Evolutionary conservation across 2,329 filamentous ascomycete genomes (phyloP).

Genomic region (Talaromyces sp.): DNA sequence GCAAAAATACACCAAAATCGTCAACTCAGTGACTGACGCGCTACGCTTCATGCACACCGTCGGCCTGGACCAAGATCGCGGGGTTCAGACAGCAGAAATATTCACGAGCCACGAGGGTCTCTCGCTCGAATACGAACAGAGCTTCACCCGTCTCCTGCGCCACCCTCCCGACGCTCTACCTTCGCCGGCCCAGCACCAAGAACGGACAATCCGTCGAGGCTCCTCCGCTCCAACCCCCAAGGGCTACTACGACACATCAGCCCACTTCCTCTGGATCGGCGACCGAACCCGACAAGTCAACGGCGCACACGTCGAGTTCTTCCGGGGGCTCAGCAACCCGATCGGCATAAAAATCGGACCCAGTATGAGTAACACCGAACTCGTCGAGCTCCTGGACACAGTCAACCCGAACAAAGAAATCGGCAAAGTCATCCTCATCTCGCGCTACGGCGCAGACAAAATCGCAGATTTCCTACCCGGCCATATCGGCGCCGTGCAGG

Average conservation of each 20-base stretch:
- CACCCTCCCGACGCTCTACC: constrained; percentile 48
- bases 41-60: constrained; percentile 92
- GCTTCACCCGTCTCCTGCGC: constrained; percentile 69
- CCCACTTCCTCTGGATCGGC: constrained; percentile 97
- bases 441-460: constrained; percentile 78
- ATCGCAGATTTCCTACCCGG: constrained; percentile 69
- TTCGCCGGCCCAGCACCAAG: constrained; percentile 14
- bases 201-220: constrained; percentile 21
- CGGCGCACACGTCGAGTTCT: constrained; percentile 93
- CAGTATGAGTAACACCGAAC: constrained; percentile 68
- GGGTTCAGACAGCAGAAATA: constrained; percentile 86
- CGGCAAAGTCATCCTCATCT: constrained; percentile 94
- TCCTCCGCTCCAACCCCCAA: constrained; percentile 34
- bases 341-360: constrained; percentile 96
- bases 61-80: constrained; percentile 76
- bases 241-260: constrained; percentile 87
- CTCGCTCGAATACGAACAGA: constrained; percentile 88
- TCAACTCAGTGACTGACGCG: constrained; percentile 80
- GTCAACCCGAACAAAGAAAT: constrained; percentile 78
- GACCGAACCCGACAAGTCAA: constrained; percentile 92
- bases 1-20: constrained; percentile 78
- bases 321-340: constrained; percentile 91
- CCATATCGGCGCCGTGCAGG: constrained; percentile 85
- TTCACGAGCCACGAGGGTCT: constrained; percentile 95
- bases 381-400: constrained; percentile 71